Conservation (phyloP, 768 basidiomycete species). For the Calocybe gangraenosa region DNA sequence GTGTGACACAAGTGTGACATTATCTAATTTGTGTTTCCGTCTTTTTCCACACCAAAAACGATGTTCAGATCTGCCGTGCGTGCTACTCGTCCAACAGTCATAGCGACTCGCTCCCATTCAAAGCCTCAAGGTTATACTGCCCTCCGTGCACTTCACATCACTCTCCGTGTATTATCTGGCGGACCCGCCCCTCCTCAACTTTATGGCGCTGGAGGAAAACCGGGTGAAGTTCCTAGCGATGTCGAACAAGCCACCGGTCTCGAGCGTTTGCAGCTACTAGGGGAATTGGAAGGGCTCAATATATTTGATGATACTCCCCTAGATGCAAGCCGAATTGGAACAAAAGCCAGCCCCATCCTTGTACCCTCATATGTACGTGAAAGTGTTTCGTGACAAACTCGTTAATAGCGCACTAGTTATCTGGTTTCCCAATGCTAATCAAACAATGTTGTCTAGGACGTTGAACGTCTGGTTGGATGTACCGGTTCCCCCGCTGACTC, state of each 20-base stretch:
- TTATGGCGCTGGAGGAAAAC: slow-evolving; percentile 67
- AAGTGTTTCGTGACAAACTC: slow-evolving; percentile 1
- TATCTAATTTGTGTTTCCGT: slow-evolving; percentile 13
- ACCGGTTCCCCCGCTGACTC: slow-evolving; percentile 94
- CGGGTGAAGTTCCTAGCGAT: slow-evolving; percentile 78
- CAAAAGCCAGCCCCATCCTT: slow-evolving; percentile 79
- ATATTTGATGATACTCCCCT: slow-evolving; percentile 88
- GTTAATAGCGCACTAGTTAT: too few species aligned
- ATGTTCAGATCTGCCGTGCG: slow-evolving; percentile 46
- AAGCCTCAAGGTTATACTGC: slow-evolving; percentile 27
- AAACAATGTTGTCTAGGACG: slow-evolving; percentile 47
- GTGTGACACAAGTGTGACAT: slow-evolving; percentile 21
- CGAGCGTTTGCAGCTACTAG: slow-evolving; percentile 91
- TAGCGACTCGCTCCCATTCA: slow-evolving; percentile 33
- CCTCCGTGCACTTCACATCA: slow-evolving; percentile 57
- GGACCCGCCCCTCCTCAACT: slow-evolving; percentile 57
- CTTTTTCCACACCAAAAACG: slow-evolving; percentile 21
- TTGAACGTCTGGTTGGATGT: slow-evolving; percentile 86
- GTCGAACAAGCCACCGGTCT: slow-evolving; percentile 92
- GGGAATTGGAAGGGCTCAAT: slow-evolving; percentile 81
- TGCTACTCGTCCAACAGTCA: slow-evolving; percentile 39
- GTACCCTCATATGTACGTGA: slow-evolving; percentile 79
- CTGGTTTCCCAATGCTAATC: too few species aligned
- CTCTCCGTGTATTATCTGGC: slow-evolving; percentile 51
- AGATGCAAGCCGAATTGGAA: slow-evolving; percentile 82